Evolutionary conservation across 768 basidiomycete species (phyloP).

Genomic region (Rhizopogon salebrosus): DNA sequence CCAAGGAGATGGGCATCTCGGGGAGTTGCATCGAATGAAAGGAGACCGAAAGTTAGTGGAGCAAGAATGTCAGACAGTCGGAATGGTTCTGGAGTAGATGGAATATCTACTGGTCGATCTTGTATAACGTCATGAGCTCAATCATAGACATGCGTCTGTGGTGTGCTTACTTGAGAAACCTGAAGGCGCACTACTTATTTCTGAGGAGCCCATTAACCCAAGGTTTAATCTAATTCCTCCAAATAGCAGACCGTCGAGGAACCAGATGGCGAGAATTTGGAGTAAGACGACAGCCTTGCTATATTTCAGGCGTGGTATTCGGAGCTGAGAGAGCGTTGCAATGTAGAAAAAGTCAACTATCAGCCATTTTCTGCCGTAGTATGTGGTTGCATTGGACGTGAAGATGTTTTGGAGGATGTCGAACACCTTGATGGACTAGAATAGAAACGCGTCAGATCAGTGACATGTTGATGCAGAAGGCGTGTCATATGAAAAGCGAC

Average conservation of each 20-base stretch:
- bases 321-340: constrained; percentile 50
- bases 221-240: constrained; percentile 63
- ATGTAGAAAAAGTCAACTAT: constrained; percentile 62
- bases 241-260: constrained; percentile 66
- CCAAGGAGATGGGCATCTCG: constrained; percentile 68
- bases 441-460: neutral
- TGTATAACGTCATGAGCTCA: constrained; percentile 6
- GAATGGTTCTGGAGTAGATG: constrained; percentile 41
- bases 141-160: neutral
- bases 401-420: constrained; percentile 59
- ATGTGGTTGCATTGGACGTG: constrained; percentile 35
- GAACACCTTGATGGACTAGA: constrained; percentile 69
- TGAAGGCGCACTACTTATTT: constrained; percentile 7
- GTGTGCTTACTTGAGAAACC: constrained; percentile 26
- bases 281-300: constrained; percentile 56
- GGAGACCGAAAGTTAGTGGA: constrained; percentile 45
- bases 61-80: constrained; percentile 45
- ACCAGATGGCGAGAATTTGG: constrained; percentile 56
- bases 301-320: constrained; percentile 72
- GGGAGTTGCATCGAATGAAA: constrained; percentile 32
- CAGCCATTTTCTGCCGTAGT: constrained; percentile 65
- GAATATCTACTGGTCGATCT: constrained; percentile 33
- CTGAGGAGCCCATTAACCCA: constrained; percentile 19
- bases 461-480: neutral
- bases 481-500: neutral